phyloP scores from a whole-genome alignment of 2,329 filamentous ascomycete genomes.

The Hyphodiscus sp. region DNA sequence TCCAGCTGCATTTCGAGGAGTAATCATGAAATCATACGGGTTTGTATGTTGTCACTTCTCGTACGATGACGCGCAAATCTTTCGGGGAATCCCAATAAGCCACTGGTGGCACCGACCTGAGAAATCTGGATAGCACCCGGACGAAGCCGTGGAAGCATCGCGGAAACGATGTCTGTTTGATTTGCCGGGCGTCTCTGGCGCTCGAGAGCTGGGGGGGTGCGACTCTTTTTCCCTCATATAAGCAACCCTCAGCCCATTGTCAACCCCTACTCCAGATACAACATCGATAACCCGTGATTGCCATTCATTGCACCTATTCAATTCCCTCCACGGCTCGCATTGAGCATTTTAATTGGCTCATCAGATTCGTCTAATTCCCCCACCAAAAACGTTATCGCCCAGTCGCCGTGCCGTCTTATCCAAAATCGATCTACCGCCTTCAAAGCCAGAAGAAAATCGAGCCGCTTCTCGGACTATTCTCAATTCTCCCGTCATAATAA shows the following conservation, averaged over 20 bases:
- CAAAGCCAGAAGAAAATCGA: not conserved
- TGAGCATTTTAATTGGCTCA: slow-evolving; percentile 4
- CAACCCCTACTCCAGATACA: not conserved
- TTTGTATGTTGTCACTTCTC: not conserved
- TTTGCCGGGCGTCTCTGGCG: not conserved
- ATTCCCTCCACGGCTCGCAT: not conserved
- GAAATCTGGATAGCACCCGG: not conserved
- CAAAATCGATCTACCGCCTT: not conserved
- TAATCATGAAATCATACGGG: not conserved
- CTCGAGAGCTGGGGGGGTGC: not conserved
- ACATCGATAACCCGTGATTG: not conserved
- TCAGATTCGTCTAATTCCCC: not conserved
- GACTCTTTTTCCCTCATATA: slow-evolving; percentile 8
- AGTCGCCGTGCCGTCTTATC: not conserved
- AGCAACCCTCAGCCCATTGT: not conserved
- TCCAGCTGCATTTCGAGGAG: not conserved
- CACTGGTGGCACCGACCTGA: not conserved
- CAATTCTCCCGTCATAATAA: too few species aligned
- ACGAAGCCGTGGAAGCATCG: not conserved
- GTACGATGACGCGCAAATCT: not conserved
- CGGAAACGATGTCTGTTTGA: slow-evolving; percentile 5
- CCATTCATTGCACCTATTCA: too few species aligned
- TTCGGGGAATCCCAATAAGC: not conserved
- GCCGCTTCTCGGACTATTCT: not conserved
- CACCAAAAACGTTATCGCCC: not conserved